Evolutionary conservation across 2,329 filamentous ascomycete genomes (phyloP).

Genomic region (Sporothrix humicola): DNA sequence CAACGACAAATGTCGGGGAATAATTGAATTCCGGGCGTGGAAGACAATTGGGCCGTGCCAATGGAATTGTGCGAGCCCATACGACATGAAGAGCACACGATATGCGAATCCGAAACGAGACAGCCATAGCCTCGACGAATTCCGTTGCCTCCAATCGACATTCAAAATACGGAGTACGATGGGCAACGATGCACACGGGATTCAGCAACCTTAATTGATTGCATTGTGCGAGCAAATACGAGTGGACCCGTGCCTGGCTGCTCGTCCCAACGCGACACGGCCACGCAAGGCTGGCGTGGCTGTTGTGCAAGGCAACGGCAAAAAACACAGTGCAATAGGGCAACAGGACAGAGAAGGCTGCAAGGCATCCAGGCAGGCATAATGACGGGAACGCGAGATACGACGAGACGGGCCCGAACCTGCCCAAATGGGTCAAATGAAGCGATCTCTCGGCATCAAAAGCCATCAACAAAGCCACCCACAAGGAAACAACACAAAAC

Average conservation of each 20-base stretch:
- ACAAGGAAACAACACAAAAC: background rate
- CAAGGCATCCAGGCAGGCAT: slow-evolving; percentile 25
- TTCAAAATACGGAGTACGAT: background rate
- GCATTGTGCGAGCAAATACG: background rate
- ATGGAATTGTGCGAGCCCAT: background rate
- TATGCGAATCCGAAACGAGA: background rate
- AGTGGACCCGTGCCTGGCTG: background rate
- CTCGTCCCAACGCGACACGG: slow-evolving; percentile 10
- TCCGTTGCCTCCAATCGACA: background rate
- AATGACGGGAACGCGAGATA: background rate
- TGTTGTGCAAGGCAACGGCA: slow-evolving; percentile 10
- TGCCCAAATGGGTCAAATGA: slow-evolving; percentile 15
- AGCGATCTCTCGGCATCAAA: background rate
- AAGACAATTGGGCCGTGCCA: slow-evolving; percentile 4
- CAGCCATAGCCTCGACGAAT: background rate
- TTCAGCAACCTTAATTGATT: background rate
- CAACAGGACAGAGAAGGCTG: background rate
- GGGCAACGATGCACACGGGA: background rate
- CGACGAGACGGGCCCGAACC: background rate
- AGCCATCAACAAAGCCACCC: background rate
- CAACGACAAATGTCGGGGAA: background rate
- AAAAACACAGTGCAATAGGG: background rate
- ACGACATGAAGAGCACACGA: background rate
- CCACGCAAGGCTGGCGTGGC: slow-evolving; percentile 23
- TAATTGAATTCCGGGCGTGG: background rate